These are phyloP conservation scores for Gautieria morchelliformis DNA, from an alignment of 768 basidiomycete species.

Conservation along the genomic window DNA sequence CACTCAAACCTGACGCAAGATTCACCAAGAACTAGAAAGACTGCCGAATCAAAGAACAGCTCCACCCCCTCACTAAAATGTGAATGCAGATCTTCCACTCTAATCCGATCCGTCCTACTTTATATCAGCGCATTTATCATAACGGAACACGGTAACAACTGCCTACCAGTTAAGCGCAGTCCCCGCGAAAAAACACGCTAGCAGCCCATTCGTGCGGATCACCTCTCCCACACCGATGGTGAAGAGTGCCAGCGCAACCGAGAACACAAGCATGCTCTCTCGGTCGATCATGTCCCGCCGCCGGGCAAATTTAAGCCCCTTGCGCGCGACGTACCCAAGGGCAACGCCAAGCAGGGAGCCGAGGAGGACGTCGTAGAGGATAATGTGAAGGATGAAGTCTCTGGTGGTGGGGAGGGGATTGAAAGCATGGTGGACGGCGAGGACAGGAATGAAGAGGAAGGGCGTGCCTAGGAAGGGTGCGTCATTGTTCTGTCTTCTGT, in stretches of 20 bases:
- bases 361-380: not conserved
- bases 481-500: not conserved
- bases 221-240: not conserved
- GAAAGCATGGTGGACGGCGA: not conserved
- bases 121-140: not conserved
- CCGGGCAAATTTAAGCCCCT: not conserved
- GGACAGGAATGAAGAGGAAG: not conserved
- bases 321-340: not conserved
- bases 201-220: not conserved
- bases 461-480: not conserved
- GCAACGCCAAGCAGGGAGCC: not conserved
- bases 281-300: not conserved
- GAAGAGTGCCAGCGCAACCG: not conserved
- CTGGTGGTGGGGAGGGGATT: not conserved
- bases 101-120: not conserved
- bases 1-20: not conserved
- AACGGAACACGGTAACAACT: too few relatives aligned
- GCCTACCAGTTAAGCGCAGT: not conserved
- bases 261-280: not conserved
- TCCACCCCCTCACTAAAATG: not conserved
- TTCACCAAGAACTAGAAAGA: not conserved
- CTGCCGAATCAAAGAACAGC: not conserved
- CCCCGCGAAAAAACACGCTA: not conserved
- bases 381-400: not conserved
- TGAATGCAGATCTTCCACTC: not conserved